Evolutionary conservation across 208 protist genomes (phyloP).

Genomic region (Acanthamoeba sp.): DNA sequence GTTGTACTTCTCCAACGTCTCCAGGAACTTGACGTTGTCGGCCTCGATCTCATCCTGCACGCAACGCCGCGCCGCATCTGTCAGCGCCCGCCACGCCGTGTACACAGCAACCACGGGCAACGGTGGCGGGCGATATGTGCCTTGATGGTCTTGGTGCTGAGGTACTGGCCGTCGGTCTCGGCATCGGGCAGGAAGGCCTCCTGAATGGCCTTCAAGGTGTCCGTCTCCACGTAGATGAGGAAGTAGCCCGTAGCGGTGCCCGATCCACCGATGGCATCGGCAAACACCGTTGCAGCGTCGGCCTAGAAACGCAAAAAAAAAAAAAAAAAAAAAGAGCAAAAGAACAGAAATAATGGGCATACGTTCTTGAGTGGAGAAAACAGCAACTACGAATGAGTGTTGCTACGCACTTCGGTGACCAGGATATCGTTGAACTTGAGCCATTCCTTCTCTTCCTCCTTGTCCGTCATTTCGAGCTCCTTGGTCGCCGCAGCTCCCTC

Average conservation of each 20-base stretch:
- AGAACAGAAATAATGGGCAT: background rate
- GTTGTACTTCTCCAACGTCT: slow-evolving; percentile 71
- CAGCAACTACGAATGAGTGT: background rate
- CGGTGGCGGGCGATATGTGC: too few relatives aligned
- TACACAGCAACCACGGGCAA: too few relatives aligned
- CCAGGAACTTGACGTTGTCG: slow-evolving; percentile 64
- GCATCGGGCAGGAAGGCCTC: slow-evolving; percentile 5
- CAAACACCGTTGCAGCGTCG: slow-evolving; percentile 24
- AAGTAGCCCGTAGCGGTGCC: slow-evolving; percentile 61
- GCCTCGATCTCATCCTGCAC: slow-evolving; percentile 57
- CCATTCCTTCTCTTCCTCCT: slow-evolving; percentile 41
- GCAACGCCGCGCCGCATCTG: background rate
- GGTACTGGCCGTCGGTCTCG: slow-evolving; percentile 18
- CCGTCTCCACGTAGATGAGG: slow-evolving; percentile 67
- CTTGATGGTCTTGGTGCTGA: slow-evolving; percentile 16
- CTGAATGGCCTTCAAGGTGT: slow-evolving; percentile 34
- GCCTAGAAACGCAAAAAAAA: background rate
- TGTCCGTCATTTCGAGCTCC: slow-evolving; percentile 33
- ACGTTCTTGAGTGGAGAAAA: background rate
- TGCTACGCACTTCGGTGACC: slow-evolving; percentile 8
- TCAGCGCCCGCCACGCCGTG: too few relatives aligned
- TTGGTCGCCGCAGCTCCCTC: background rate
- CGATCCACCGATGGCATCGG: slow-evolving; percentile 41
- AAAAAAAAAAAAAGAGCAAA: background rate
- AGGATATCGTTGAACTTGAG: slow-evolving; percentile 69